Evolutionary conservation across 2,329 filamentous ascomycete genomes (phyloP).

Genomic region (Aspergillus sp.): DNA sequence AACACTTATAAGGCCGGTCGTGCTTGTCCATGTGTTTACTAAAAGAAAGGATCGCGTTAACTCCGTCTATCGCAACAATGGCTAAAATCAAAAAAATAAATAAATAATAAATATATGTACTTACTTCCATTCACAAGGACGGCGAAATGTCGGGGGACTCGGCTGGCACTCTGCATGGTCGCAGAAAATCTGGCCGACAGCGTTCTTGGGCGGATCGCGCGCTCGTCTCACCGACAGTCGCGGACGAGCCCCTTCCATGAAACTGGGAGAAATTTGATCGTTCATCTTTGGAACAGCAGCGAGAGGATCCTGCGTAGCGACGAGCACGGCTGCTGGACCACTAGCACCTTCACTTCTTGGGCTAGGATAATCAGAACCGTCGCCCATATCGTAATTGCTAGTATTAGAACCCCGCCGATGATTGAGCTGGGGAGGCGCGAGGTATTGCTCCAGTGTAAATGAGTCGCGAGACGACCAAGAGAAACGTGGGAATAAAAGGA

Average conservation of each 20-base stretch:
- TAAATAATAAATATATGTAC: slow-evolving; percentile 38
- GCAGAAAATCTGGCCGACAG: slow-evolving; percentile 75
- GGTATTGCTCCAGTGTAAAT: slow-evolving; percentile 11
- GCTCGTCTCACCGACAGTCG: slow-evolving; percentile 44
- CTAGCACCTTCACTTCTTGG: slow-evolving; percentile 44
- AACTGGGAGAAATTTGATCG: slow-evolving; percentile 31
- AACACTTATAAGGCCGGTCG: slow-evolving; percentile 87
- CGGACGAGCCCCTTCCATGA: slow-evolving; percentile 38
- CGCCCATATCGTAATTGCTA: slow-evolving; percentile 37
- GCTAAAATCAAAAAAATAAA: not conserved
- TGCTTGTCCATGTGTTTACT: slow-evolving; percentile 99
- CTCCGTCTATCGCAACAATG: slow-evolving; percentile 18
- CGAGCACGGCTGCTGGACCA: slow-evolving; percentile 35
- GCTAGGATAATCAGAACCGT: slow-evolving; percentile 45
- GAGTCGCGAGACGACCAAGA: not conserved
- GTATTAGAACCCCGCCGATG: slow-evolving; percentile 29
- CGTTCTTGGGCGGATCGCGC: slow-evolving; percentile 60
- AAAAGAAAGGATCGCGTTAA: slow-evolving; percentile 22
- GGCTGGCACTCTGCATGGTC: slow-evolving; percentile 68
- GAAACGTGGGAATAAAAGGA: not conserved
- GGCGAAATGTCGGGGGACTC: slow-evolving; percentile 65
- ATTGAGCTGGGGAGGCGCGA: slow-evolving; percentile 23
- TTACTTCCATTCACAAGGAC: slow-evolving; percentile 94
- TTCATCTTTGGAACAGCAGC: slow-evolving; percentile 37
- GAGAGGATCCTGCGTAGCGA: slow-evolving; percentile 35